Conservation (phyloP, 1,284 basidiomycete species). For the Earliella scabrosa region DNA sequence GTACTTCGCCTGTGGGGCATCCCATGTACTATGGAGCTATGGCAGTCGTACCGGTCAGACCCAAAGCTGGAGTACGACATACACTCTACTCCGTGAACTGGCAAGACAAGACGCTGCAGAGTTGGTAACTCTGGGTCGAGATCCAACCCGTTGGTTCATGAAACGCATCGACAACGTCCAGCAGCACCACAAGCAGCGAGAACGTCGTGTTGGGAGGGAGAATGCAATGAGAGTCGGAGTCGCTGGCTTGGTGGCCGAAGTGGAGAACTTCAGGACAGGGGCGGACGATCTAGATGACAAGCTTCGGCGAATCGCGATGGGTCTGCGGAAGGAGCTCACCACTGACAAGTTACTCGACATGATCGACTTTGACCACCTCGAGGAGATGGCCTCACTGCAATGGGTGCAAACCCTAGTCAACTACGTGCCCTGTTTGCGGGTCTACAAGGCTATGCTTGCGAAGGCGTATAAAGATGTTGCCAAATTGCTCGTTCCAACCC, state of each 20-base stretch:
- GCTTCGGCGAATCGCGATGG: constrained; percentile 6
- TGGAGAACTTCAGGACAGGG: constrained; percentile 7
- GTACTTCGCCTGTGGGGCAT: background rate
- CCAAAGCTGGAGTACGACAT: background rate
- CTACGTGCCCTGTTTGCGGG: background rate
- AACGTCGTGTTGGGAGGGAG: constrained; percentile 26
- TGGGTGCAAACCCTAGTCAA: background rate
- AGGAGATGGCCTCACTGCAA: background rate
- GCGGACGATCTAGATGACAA: constrained; percentile 30
- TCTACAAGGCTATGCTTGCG: background rate
- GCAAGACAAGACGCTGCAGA: background rate
- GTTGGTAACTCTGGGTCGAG: background rate
- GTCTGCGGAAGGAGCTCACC: constrained; percentile 23
- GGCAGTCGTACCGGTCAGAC: background rate
- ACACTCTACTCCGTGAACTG: background rate
- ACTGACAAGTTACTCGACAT: constrained; percentile 25
- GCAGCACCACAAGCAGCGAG: constrained; percentile 20
- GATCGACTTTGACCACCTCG: constrained; percentile 25
- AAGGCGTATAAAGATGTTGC: background rate
- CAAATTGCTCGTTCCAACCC: background rate
- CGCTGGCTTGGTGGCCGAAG: constrained; percentile 21
- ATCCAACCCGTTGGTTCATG: background rate
- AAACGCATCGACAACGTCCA: constrained; percentile 32
- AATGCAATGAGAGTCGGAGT: constrained; percentile 31
- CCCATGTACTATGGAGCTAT: background rate